These are phyloP conservation scores for Haematococcus lacustris DNA, from an alignment of 139 green algal species.

Conservation along the genomic window DNA sequence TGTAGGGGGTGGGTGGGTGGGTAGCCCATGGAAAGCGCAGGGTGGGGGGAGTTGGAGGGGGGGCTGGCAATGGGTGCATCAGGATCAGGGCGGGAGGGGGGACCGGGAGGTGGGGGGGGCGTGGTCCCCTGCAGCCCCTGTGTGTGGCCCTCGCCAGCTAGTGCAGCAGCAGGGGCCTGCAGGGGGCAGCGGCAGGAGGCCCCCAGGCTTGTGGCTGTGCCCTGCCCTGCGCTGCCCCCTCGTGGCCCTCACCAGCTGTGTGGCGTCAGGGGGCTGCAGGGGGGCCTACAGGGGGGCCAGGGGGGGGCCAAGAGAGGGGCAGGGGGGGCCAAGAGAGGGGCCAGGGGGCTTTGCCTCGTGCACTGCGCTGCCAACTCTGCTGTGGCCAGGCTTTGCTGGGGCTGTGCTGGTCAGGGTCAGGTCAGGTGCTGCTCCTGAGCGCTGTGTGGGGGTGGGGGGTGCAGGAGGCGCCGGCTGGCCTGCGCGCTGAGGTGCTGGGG, in stretches of 20 bases:
- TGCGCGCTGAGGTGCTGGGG: conserved; percentile 24
- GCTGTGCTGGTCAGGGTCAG: not conserved
- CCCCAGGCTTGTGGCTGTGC: too few relatives aligned
- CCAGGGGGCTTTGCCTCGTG: not conserved
- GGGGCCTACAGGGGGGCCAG: too few relatives aligned
- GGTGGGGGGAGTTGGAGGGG: not conserved
- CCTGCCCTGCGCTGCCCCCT: too few relatives aligned
- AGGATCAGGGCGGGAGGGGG: not conserved
- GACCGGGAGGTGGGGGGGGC: too few relatives aligned
- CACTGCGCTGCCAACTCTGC: not conserved
- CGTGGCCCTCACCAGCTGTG: too few relatives aligned
- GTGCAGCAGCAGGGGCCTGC: too few relatives aligned
- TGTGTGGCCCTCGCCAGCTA: too few relatives aligned
- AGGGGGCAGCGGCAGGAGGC: too few relatives aligned
- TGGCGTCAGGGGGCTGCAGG: too few relatives aligned
- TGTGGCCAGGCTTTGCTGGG: not conserved
- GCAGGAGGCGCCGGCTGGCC: conserved; percentile 2
- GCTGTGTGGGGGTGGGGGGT: not conserved
- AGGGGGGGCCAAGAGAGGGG: not conserved
- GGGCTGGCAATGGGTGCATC: not conserved
- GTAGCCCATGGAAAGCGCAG: not conserved
- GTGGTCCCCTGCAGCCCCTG: too few relatives aligned
- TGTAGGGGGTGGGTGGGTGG: not conserved
- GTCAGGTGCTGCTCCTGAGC: not conserved
- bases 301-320: not conserved